Conservation (phyloP, 768 basidiomycete species). For the Tulasnella sp. region DNA sequence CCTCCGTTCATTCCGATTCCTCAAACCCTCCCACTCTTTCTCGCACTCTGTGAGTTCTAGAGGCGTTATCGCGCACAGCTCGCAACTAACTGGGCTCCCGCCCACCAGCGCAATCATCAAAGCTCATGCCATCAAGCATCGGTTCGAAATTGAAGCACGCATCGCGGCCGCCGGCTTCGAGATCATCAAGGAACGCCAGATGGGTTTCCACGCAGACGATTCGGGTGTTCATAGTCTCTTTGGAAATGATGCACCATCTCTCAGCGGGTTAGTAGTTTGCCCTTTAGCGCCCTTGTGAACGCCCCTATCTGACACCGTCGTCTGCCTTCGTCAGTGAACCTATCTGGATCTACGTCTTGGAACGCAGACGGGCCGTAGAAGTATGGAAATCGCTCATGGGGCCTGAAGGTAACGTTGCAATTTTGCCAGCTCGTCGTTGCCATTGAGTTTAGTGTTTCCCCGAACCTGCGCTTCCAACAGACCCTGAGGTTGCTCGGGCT, state of each 20-base stretch:
- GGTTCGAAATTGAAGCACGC: slow-evolving; percentile 72
- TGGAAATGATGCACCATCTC: slow-evolving; percentile 62
- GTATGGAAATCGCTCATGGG: slow-evolving; percentile 76
- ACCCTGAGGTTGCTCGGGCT: slow-evolving; percentile 48
- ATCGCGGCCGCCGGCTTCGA: slow-evolving; percentile 79
- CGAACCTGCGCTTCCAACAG: slow-evolving; percentile 63
- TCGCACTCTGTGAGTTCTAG: slow-evolving; percentile 5
- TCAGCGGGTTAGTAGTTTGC: slow-evolving; percentile 62
- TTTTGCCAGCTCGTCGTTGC: neutral
- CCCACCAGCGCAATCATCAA: slow-evolving; percentile 45
- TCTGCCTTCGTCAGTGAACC: slow-evolving; percentile 49
- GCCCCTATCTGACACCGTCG: neutral
- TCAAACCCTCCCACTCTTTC: neutral
- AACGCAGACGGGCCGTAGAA: slow-evolving; percentile 71
- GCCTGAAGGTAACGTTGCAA: slow-evolving; percentile 20
- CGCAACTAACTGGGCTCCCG: neutral
- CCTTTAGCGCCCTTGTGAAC: neutral
- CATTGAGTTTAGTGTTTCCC: neutral
- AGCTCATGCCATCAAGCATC: slow-evolving; percentile 48
- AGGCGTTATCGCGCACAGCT: neutral
- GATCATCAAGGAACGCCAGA: slow-evolving; percentile 83
- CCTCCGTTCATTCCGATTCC: neutral
- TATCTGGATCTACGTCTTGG: slow-evolving; percentile 58
- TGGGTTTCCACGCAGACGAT: slow-evolving; percentile 83
- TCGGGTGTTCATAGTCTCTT: slow-evolving; percentile 73